Evolutionary conservation across 2,329 filamentous ascomycete genomes (phyloP), one percentile per base, ranked within the genome.

Genomic region (Aspergillus candidus): DNA sequence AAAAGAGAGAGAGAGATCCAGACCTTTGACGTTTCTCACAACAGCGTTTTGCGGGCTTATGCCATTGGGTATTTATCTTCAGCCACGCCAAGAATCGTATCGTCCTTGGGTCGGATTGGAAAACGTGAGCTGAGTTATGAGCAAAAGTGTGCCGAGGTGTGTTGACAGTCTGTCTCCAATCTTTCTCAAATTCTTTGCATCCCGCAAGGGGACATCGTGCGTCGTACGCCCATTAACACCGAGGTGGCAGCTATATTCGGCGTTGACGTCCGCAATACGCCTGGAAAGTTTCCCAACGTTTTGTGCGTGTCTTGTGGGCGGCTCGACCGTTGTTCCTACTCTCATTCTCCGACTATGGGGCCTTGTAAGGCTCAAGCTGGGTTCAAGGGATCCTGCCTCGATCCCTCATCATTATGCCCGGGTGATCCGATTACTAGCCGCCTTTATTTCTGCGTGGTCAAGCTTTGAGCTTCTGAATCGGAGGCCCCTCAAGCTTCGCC

Each of bases 211-310:
- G 6, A 5, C n/a, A 11, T 33, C 7, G 11, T 11, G 12, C 6
- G 31, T 27, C 29, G 34, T 12, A 11, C 27, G 11, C 12, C 15
- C 14, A 44, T 56, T 62, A 43, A 62, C 52, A 29, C 34, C 32
- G 34, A 34, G n/a, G 39, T 35, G 45, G 35, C 45, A 75, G 72
- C 47, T 73, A 36, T 50, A 51, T 35, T 56, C 54, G 32, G 61
- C 70, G 38, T 53, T 76, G 29, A 60, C 57, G 32, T 58, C 61
- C 47, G 62, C 70, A 18, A 53, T 73, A 31, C 67, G 66, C 32
- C 51, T 69, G 33, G 67, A 75, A 52, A 69, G 70, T 39, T 77
- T 79, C 49, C 73, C 76, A 30, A 64, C 74, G 3, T 76, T 74
- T 47, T 78, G 75, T 56, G 77, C 69, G 35, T 52, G 70, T 17